Conservation (phyloP, 345 rosid species). For the Noccaea bulbosa region DNA sequence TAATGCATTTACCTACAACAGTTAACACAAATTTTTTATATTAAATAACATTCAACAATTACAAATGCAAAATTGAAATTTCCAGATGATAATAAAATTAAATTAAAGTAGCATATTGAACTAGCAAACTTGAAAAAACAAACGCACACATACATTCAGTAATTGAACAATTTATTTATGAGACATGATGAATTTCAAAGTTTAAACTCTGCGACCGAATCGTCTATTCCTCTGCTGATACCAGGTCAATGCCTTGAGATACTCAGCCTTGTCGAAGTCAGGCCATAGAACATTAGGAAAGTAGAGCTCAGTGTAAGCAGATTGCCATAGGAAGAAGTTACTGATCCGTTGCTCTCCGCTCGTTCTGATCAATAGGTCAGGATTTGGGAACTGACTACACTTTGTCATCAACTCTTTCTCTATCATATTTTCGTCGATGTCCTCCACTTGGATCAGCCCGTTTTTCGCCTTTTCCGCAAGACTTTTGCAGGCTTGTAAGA, state of each 20-base stretch:
- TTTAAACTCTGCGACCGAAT: conserved; percentile 44
- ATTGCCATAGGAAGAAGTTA: conserved; percentile 70
- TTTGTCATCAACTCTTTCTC: conserved; percentile 63
- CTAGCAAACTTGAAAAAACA: background rate
- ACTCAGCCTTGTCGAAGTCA: conserved; percentile 56
- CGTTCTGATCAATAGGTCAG: conserved; percentile 67
- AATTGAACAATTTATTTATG: background rate
- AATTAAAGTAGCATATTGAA: background rate
- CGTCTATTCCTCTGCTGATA: conserved; percentile 65
- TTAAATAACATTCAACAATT: too few species aligned
- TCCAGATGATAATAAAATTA: background rate
- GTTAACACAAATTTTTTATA: too few species aligned
- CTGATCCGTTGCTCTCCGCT: conserved; percentile 72
- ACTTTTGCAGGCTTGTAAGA: conserved; percentile 58
- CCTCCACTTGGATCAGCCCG: conserved; percentile 48
- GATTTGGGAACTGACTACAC: conserved; percentile 57
- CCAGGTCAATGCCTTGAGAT: conserved; percentile 54
- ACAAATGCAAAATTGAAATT: background rate
- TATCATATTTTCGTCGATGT: conserved; percentile 52
- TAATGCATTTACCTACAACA: too few species aligned
- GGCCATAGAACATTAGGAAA: conserved; percentile 64
- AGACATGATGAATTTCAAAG: background rate
- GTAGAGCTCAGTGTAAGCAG: conserved; percentile 73
- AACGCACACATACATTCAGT: background rate
- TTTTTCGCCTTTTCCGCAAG: conserved; percentile 55